Evolutionary conservation across 176 grass and related monocot species (phyloP).

Genomic region (Eleusine indica): DNA sequence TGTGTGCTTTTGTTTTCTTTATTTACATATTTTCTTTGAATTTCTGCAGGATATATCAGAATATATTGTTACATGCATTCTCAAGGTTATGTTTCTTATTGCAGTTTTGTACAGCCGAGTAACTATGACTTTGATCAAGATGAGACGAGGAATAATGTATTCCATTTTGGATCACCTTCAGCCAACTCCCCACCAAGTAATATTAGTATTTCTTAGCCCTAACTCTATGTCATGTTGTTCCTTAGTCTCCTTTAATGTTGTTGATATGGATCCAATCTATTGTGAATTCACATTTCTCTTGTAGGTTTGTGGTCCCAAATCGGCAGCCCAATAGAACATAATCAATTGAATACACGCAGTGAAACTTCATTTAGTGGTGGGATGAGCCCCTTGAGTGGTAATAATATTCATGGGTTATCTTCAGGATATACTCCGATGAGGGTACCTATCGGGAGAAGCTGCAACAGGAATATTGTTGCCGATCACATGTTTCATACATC

Average conservation of each 20-base stretch:
- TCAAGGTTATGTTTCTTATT: slow-evolving; percentile 3
- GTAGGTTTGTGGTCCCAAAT: slow-evolving; percentile 54
- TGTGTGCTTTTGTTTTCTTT: slow-evolving; percentile 2
- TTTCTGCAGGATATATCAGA: background rate
- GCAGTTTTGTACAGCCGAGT: slow-evolving; percentile 52
- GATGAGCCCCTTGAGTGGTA: slow-evolving; percentile 42
- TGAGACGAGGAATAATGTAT: slow-evolving; percentile 42
- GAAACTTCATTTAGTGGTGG: slow-evolving; percentile 38
- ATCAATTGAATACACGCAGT: slow-evolving; percentile 39
- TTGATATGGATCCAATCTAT: slow-evolving; percentile 1
- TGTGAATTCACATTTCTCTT: slow-evolving; percentile 29
- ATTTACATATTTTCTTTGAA: background rate
- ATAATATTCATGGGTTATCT: slow-evolving; percentile 47
- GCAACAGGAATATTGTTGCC: slow-evolving; percentile 30
- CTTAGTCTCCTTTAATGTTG: slow-evolving; percentile 1
- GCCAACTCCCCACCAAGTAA: slow-evolving; percentile 55
- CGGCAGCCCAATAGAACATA: slow-evolving; percentile 45
- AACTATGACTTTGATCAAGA: slow-evolving; percentile 61
- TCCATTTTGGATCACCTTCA: slow-evolving; percentile 52
- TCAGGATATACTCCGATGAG: slow-evolving; percentile 41
- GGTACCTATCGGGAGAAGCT: slow-evolving; percentile 44
- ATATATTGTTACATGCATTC: background rate
- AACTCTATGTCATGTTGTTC: background rate
- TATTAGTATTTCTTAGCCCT: background rate
- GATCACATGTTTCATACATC: slow-evolving; percentile 32